Evolutionary conservation across 108 stramenopile species (phyloP).

Genomic region (Nannochloropsis oceanica): DNA sequence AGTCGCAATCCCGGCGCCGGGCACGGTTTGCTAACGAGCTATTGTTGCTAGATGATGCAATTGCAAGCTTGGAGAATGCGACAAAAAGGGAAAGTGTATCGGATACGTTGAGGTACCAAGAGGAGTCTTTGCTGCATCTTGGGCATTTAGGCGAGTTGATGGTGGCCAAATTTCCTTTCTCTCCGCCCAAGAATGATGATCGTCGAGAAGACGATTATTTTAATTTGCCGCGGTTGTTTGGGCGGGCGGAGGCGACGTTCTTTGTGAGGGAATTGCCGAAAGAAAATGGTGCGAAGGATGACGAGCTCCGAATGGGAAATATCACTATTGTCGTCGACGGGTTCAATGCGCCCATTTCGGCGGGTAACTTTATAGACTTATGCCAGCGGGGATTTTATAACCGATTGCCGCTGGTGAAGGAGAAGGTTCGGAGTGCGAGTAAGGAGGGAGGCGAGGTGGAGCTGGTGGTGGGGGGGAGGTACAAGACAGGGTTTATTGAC

Average conservation of each 20-base stretch:
- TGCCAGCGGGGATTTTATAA: slow-evolving; percentile 86
- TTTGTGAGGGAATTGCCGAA: slow-evolving; percentile 46
- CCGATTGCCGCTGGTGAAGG: slow-evolving; percentile 60
- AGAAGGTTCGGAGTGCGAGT: slow-evolving; percentile 44
- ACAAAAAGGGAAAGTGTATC: background rate
- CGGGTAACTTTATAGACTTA: slow-evolving; percentile 79
- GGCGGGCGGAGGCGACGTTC: slow-evolving; percentile 68
- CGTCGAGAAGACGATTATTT: slow-evolving; percentile 57
- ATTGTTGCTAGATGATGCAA: background rate
- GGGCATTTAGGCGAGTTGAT: slow-evolving; percentile 15
- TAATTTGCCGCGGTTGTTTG: slow-evolving; percentile 63
- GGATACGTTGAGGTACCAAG: background rate
- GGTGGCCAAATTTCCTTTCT: slow-evolving; percentile 13
- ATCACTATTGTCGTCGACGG: slow-evolving; percentile 89
- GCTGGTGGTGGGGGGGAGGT: slow-evolving; percentile 4
- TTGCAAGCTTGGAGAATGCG: background rate
- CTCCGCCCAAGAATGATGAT: slow-evolving; percentile 34
- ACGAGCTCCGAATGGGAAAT: slow-evolving; percentile 51
- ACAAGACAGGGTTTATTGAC: slow-evolving; percentile 18
- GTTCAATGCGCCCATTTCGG: slow-evolving; percentile 76
- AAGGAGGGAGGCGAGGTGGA: slow-evolving; percentile 56
- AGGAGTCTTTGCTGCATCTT: background rate
- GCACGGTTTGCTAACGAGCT: background rate
- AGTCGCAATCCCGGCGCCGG: background rate
- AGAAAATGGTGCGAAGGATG: slow-evolving; percentile 13